These are phyloP conservation scores for Cucurbita ficifolia DNA, from an alignment of 306 rosid genomes.

Conservation along the genomic window DNA sequence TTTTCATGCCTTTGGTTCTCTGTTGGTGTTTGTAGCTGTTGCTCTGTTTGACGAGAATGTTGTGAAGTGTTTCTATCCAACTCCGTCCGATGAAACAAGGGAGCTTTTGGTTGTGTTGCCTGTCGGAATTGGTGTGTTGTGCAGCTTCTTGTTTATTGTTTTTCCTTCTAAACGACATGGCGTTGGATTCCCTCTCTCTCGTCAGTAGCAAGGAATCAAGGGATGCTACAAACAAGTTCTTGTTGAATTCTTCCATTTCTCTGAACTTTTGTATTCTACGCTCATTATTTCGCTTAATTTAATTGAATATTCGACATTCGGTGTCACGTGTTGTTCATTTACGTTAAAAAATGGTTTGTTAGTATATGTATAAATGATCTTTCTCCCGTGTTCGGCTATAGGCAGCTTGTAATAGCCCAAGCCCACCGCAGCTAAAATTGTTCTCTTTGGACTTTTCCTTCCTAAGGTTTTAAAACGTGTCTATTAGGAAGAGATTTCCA, in stretches of 20 bases:
- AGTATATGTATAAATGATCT: too few species aligned
- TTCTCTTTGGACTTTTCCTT: too few species aligned
- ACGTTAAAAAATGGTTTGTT: too few species aligned
- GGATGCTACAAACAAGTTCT: not conserved
- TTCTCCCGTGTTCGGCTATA: too few species aligned
- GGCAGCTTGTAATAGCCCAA: too few species aligned
- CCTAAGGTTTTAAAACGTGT: too few species aligned
- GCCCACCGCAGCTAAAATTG: too few species aligned
- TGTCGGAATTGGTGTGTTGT: conserved; percentile 41
- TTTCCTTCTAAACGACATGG: conserved; percentile 67
- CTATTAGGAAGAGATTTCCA: too few species aligned
- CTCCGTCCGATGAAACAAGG: conserved; percentile 35
- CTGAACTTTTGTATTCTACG: not conserved
- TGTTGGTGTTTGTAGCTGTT: conserved; percentile 53
- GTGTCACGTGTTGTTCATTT: too few species aligned
- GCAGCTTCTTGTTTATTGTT: conserved; percentile 41
- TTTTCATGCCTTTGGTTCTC: conserved; percentile 45
- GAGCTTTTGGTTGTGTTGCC: conserved; percentile 54
- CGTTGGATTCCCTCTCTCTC: conserved; percentile 68
- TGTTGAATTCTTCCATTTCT: not conserved
- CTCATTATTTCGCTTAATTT: not conserved
- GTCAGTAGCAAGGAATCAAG: not conserved
- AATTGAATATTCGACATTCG: not conserved
- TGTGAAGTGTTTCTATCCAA: conserved; percentile 50
- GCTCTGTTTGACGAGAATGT: conserved; percentile 55